Evolutionary conservation across 2,329 filamentous ascomycete genomes (phyloP).

Genomic region (Aspergillus intermedius): DNA sequence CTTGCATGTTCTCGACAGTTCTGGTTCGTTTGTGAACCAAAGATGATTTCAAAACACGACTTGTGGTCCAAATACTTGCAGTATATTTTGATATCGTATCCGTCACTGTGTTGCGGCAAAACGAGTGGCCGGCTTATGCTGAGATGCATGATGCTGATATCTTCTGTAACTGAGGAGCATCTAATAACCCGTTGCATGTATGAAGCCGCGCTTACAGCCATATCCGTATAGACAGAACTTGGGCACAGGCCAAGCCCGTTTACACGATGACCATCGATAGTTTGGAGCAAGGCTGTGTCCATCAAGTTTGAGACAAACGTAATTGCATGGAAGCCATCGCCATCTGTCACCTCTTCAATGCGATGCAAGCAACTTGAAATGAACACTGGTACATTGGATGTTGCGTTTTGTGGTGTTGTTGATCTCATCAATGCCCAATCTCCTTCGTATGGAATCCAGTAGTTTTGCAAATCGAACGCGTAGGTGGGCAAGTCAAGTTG

Average conservation of each 20-base stretch:
- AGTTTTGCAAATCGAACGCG: constrained; percentile 63
- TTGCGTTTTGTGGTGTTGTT: background rate
- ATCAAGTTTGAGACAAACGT: background rate
- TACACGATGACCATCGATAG: constrained; percentile 57
- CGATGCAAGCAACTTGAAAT: constrained; percentile 45
- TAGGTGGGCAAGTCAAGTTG: constrained; percentile 63
- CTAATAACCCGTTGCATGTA: constrained; percentile 35
- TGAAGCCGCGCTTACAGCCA: constrained; percentile 59
- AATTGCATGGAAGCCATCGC: constrained; percentile 19
- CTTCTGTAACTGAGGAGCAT: background rate
- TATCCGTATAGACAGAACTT: constrained; percentile 52
- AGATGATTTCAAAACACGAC: background rate
- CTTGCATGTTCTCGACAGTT: background rate
- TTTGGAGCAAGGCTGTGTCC: background rate
- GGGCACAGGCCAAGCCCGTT: constrained; percentile 62
- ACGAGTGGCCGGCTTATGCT: background rate
- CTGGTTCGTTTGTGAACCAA: background rate
- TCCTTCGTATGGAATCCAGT: constrained; percentile 65
- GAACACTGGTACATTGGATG: constrained; percentile 21
- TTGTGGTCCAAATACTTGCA: background rate
- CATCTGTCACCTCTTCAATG: constrained; percentile 56
- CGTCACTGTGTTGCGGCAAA: background rate
- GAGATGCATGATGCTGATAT: background rate
- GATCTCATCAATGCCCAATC: constrained; percentile 47
- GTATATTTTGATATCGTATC: background rate